Conservation (phyloP, 2,329 filamentous ascomycete genomes). For the Phoma sp. region DNA sequence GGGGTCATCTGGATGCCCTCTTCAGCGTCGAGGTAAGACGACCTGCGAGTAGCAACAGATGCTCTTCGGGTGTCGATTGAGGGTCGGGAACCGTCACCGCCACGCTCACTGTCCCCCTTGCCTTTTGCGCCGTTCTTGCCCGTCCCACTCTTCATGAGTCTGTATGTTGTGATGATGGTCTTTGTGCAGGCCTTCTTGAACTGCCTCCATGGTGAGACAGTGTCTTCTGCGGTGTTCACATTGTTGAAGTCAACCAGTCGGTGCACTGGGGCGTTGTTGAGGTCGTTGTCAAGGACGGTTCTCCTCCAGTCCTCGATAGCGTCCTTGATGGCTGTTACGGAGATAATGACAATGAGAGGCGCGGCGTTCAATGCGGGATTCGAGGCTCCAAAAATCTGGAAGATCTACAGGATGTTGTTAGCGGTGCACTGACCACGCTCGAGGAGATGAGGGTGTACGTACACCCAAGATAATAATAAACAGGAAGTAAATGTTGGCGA, state of each 20-base stretch:
- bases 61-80: slow-evolving; percentile 71
- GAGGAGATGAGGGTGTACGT: slow-evolving; percentile 55
- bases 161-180: slow-evolving; percentile 64
- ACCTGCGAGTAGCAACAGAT: slow-evolving; percentile 63
- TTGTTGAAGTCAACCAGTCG: slow-evolving; percentile 88
- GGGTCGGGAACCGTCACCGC: slow-evolving; percentile 63
- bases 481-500: slow-evolving; percentile 98
- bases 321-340: slow-evolving; percentile 90
- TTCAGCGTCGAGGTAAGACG: slow-evolving; percentile 60
- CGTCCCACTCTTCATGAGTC: slow-evolving; percentile 53
- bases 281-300: slow-evolving; percentile 87
- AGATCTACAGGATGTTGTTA: slow-evolving; percentile 70
- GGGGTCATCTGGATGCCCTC: slow-evolving; percentile 93
- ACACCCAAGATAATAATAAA: slow-evolving; percentile 95
- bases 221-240: slow-evolving; percentile 89
- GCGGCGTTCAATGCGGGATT: slow-evolving; percentile 91
- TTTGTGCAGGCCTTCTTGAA: slow-evolving; percentile 88
- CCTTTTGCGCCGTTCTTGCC: slow-evolving; percentile 43
- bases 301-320: slow-evolving; percentile 94
- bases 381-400: slow-evolving; percentile 90
- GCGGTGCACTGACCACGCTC: slow-evolving; percentile 20
- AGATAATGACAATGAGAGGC: slow-evolving; percentile 90
- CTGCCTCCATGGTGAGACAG: slow-evolving; percentile 82
- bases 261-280: slow-evolving; percentile 97
- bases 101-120: slow-evolving; percentile 58